Evolutionary conservation across 2,329 filamentous ascomycete genomes (phyloP), one percentile per base, ranked within the genome.

Genomic region (Sodiomyces alkalinus): DNA sequence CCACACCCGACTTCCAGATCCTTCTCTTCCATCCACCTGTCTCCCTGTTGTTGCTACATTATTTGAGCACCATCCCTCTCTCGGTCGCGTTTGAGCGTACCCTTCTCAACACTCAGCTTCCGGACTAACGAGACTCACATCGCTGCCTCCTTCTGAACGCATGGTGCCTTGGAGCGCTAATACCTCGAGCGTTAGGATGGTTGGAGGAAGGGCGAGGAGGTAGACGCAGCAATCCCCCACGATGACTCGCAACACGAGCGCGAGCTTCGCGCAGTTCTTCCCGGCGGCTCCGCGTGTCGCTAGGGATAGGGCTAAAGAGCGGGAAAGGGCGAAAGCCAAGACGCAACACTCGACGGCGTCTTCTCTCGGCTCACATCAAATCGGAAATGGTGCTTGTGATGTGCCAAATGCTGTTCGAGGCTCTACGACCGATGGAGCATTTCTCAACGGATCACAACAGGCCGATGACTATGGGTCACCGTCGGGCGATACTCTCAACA

Each of bases 221-320:
- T 62, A 61, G 55, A 58, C 56, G 53, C 54, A 53, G 52, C 53
- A 49, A 51, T 54, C 44, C 44, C 43, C 56, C 64, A 74, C 60
- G 60, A 81, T 80, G 78, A 81, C 81, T 73, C 81, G 80, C 63
- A 71, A 76, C 52, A 66, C 68, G 37, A 62, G 64, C 55, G 76
- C 78, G 62, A 75, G 76, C 60, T 86, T 85, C 66, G 80, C 78
- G 58, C 74, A 85, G 59, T 90, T 83, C 67, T 86, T 85, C 56
- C 80, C 79, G 42, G 73, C 77, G 50, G 80, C 79, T 48, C 79
- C 80, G 42, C 69, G 71, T 44, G 73, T 71, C 33, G 62, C 64
- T 32, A 61, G 61, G 51, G 63, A 69, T 48, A 62, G 62, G 44
- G 63, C 66, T 39, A 64, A 63, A 48, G 68, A 74, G 51, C 62